Base-by-base conservation (phyloP, 805 yeast species). In the Nadsonia fulvescens region DNA sequence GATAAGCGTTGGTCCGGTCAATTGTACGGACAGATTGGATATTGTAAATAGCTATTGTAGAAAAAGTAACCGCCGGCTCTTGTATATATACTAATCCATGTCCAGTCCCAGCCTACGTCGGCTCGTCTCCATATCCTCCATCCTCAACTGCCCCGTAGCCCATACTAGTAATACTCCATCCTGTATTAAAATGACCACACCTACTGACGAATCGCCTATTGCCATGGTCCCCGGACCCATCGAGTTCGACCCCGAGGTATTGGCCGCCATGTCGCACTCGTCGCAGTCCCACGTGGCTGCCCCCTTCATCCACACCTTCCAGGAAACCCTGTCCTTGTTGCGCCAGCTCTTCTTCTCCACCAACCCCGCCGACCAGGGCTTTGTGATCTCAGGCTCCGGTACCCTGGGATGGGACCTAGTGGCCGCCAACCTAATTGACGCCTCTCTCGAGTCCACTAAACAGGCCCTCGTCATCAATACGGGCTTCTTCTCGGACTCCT, bases 351-450 rank as follows among this genome's bases (percentile, higher is more conserved):
- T 83, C 63, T 64, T 71, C 44, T 70, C 86, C 15, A 54, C 67
- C 14, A 68, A 63, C 40, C 49, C 66, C 8, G 46, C 52, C n/a
- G 66, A 89, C 18, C 93, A 79, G 54, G 79, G 83, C 5, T 61
- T 77, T 33, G 77, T 86, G 9, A 46, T 86, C 31, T 63, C 89
- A 3, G 96, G 95, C 22, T 74, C 92, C 2, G 96, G 96, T 31
- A 81, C 95, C 12, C 61, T 83, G 21, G 96, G 96, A 18, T 83
- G 94, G 93, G 96, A 83, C 44, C 56, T 83, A 34, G 72, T 68
- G 21, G 92, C 74, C 14, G 63, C 92, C 17, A 83, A 86, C 53
- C 58, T 82, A 37, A 43, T 79, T 28, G 50, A 52, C 35, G 42
- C 54, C 10, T 71, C 69, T 30, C n/a, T n/a, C n/a, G n/a, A n/a